phyloP scores from a whole-genome alignment of 2,329 filamentous ascomycete genomes.

The Penicillium sp. region DNA sequence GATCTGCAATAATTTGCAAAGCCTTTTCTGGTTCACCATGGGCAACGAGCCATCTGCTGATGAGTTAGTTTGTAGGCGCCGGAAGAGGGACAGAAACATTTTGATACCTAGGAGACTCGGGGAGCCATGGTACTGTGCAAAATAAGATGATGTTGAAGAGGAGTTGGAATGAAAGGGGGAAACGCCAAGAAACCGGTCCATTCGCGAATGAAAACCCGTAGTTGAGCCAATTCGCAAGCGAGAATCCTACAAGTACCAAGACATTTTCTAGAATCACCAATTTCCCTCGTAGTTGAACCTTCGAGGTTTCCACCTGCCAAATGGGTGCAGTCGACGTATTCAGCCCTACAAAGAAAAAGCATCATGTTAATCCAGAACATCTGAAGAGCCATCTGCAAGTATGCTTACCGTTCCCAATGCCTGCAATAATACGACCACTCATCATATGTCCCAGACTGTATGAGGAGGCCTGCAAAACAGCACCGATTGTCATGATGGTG shows the following conservation, averaged over 20 bases:
- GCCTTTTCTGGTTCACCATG: slow-evolving; percentile 33
- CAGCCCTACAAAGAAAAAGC: slow-evolving; percentile 22
- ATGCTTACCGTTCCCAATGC: slow-evolving; percentile 49
- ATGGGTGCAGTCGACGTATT: slow-evolving; percentile 53
- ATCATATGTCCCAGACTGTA: slow-evolving; percentile 52
- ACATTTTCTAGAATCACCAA: slow-evolving; percentile 34
- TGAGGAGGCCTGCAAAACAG: slow-evolving; percentile 50
- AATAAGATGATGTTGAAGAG: slow-evolving; percentile 30
- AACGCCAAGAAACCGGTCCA: slow-evolving; percentile 34
- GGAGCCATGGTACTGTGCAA: slow-evolving; percentile 36
- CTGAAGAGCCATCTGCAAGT: no score
- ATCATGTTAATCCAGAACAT: no score
- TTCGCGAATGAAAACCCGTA: slow-evolving; percentile 45
- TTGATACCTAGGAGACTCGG: slow-evolving; percentile 33
- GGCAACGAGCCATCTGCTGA: slow-evolving; percentile 20
- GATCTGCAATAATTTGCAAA: slow-evolving; percentile 47
- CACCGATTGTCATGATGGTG: slow-evolving; percentile 44
- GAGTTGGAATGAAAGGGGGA: slow-evolving; percentile 36
- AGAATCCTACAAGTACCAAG: slow-evolving; percentile 39
- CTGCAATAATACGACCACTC: slow-evolving; percentile 48
- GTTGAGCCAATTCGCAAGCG: slow-evolving; percentile 47
- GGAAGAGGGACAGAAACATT: neutral
- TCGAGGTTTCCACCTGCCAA: slow-evolving; percentile 54
- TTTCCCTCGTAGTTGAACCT: slow-evolving; percentile 33
- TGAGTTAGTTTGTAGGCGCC: slow-evolving; percentile 25